Conservation (phyloP, 176 grass and related monocot species). For the Metroxylon sagu region DNA sequence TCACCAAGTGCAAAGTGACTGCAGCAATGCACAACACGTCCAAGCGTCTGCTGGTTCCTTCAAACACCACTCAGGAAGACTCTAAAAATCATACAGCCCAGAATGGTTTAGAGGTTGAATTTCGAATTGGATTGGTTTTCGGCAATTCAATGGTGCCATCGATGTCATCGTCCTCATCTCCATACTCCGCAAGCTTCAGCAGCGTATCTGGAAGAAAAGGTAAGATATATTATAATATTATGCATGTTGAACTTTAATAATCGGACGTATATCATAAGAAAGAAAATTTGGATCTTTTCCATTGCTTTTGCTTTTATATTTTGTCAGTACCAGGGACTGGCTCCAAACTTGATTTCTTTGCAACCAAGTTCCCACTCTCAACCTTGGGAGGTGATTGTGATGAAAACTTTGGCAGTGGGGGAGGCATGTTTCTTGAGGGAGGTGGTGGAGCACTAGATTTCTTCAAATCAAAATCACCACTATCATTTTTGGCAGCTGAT, state of each 20-base stretch:
- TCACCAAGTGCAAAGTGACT: too few species aligned
- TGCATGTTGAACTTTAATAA: too few species aligned
- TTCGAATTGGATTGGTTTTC: constrained; percentile 17
- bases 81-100: constrained; percentile 34
- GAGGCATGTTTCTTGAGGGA: constrained; percentile 11
- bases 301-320: too few species aligned
- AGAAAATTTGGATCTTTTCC: too few species aligned
- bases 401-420: constrained; percentile 13
- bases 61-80: background rate
- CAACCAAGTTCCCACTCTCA: constrained; percentile 8
- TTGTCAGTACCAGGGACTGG: constrained; percentile 44
- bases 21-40: too few species aligned
- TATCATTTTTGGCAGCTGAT: constrained; percentile 20
- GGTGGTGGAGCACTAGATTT: constrained; percentile 15
- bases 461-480: constrained; percentile 14
- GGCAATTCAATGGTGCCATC: constrained; percentile 10
- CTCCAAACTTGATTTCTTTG: constrained; percentile 19
- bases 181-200: constrained; percentile 85
- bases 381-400: constrained; percentile 13
- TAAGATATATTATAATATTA: too few species aligned
- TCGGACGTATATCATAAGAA: too few species aligned
- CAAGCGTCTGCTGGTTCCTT: background rate
- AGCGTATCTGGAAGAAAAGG: constrained; percentile 41
- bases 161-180: constrained; percentile 57
- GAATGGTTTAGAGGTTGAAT: constrained; percentile 44